phyloP scores from a whole-genome alignment of 306 rosid genomes.

The Gleditsia sinensis region DNA sequence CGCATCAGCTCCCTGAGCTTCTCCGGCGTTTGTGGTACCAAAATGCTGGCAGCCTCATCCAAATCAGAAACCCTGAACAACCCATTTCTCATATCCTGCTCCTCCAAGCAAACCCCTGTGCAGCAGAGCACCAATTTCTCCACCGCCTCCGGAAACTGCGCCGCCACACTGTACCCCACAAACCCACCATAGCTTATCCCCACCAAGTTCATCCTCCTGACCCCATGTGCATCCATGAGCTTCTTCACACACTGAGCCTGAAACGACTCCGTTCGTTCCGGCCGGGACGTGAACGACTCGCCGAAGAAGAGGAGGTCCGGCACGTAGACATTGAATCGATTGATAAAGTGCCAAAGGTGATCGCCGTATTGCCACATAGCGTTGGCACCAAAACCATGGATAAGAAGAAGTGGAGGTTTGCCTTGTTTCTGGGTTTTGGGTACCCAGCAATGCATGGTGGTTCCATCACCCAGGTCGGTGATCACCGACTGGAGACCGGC shows the following conservation, averaged over 20 bases:
- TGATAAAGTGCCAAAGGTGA: constrained; percentile 45
- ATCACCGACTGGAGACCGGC: constrained; percentile 63
- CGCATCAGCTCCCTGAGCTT: constrained; percentile 62
- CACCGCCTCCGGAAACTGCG: constrained; percentile 58
- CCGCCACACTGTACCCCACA: constrained; percentile 65
- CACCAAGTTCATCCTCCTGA: constrained; percentile 48
- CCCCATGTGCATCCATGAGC: constrained; percentile 59
- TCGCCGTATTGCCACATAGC: constrained; percentile 88
- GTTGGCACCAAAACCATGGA: constrained; percentile 84
- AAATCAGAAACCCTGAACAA: constrained; percentile 52
- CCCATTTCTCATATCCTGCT: constrained; percentile 61
- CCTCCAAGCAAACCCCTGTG: constrained; percentile 75
- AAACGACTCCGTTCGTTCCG: constrained; percentile 58
- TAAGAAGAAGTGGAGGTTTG: constrained; percentile 56
- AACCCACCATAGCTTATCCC: constrained; percentile 89
- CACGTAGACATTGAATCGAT: constrained; percentile 61
- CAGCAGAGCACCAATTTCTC: constrained; percentile 66
- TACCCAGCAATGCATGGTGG: constrained; percentile 73
- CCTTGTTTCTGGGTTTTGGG: constrained; percentile 47
- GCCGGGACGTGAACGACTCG: constrained; percentile 49
- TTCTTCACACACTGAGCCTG: constrained; percentile 57
- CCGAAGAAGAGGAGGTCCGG: constrained; percentile 88
- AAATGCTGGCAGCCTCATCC: constrained; percentile 64
- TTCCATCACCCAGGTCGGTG: constrained; percentile 62
- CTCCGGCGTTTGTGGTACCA: constrained; percentile 73